Conservation (phyloP, 768 basidiomycete species). For the Lactifluus piperatus region DNA sequence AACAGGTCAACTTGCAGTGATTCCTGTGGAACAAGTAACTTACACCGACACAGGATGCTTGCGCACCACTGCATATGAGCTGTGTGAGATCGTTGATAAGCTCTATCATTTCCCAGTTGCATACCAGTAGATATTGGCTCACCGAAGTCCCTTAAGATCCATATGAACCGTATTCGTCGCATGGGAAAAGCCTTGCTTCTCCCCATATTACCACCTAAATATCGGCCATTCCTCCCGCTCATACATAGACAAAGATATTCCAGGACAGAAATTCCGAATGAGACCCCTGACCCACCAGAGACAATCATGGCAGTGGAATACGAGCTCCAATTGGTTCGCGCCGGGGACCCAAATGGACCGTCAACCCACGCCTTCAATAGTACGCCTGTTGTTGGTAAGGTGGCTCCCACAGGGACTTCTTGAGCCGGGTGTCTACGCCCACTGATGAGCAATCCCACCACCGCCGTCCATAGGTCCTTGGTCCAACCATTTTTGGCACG, state of each 20-base stretch:
- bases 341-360: constrained; percentile 61
- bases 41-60: constrained; percentile 51
- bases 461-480: constrained; percentile 49
- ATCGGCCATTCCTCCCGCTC: constrained; percentile 42
- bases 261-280: constrained; percentile 57
- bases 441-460: constrained; percentile 30
- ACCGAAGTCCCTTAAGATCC: constrained; percentile 74
- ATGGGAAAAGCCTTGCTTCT: constrained; percentile 37
- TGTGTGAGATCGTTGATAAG: constrained; percentile 22
- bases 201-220: constrained; percentile 40
- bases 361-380: constrained; percentile 52
- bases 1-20: constrained; percentile 62
- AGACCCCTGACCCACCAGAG: constrained; percentile 68
- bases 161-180: constrained; percentile 58
- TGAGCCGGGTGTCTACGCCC: constrained; percentile 25
- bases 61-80: constrained; percentile 77
- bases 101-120: background rate
- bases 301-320: constrained; percentile 56
- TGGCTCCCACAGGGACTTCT: constrained; percentile 28
- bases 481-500: constrained; percentile 68
- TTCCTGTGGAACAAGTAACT: constrained; percentile 39
- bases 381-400: constrained; percentile 38
- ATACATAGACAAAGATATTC: constrained; percentile 54
- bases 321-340: constrained; percentile 47
- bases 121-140: constrained; percentile 24